These are phyloP conservation scores for Stephanodiscus triporus DNA, from an alignment of 108 stramenopile genomes.

Conservation along the genomic window DNA sequence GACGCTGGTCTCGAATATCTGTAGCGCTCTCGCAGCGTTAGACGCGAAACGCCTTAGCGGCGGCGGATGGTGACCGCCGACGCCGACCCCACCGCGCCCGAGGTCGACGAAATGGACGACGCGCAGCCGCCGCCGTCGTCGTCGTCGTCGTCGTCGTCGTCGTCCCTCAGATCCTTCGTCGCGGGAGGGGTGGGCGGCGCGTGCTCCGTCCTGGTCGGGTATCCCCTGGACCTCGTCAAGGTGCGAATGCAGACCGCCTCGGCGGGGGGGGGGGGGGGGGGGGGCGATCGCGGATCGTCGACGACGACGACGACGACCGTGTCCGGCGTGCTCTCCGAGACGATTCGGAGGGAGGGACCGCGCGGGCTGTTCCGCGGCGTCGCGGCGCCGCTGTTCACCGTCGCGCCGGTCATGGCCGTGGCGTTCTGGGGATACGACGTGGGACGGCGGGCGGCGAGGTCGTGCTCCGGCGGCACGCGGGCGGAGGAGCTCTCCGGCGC, in stretches of 20 bases:
- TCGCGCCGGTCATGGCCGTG: constrained; percentile 82
- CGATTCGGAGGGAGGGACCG: constrained; percentile 41
- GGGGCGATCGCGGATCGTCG: no score
- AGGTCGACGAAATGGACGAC: no score
- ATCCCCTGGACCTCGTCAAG: constrained; percentile 78
- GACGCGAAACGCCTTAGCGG: no score
- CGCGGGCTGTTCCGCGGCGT: constrained; percentile 86
- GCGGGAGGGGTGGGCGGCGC: constrained; percentile 71
- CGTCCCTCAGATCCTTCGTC: constrained; percentile 60
- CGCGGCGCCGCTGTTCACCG: constrained; percentile 79
- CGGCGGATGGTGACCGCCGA: no score
- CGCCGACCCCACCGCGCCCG: no score
- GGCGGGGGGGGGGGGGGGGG: no score
- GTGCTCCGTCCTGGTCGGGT: constrained; percentile 59
- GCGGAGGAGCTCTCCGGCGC: no score
- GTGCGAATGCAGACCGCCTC: constrained; percentile 45
- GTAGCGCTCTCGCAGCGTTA: no score
- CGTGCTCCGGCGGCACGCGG: no score
- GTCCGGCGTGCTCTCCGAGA: not conserved
- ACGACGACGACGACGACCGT: not conserved
- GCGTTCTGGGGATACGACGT: constrained; percentile 91
- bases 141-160: constrained; percentile 2
- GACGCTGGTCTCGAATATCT: no score
- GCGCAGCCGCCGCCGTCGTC: not conserved
- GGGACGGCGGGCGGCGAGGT: constrained; percentile 52